Conservation (phyloP, 2,329 filamentous ascomycete genomes). For the Leptographium wingfieldii region DNA sequence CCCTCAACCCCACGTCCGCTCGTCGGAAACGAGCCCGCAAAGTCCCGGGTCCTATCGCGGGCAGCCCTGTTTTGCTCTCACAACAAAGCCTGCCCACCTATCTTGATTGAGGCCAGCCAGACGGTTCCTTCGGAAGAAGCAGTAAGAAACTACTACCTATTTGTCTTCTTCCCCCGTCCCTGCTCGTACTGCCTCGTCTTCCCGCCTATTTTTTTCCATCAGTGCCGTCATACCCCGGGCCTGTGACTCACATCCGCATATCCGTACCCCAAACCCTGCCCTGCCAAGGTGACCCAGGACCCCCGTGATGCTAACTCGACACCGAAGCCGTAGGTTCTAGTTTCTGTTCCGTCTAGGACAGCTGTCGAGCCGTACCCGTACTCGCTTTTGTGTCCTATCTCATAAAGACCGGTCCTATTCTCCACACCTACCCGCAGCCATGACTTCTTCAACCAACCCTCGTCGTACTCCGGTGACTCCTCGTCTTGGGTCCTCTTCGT, state of each 20-base stretch:
- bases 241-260: constrained; percentile 2
- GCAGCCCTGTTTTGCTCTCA: not conserved
- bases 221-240: not conserved
- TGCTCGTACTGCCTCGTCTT: not conserved
- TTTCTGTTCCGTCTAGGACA: constrained; percentile 11
- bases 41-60: not conserved
- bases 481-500: constrained; percentile 26
- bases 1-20: not conserved
- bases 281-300: not conserved
- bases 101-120: not conserved
- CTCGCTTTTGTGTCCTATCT: not conserved
- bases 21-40: not conserved
- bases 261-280: not conserved
- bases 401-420: not conserved
- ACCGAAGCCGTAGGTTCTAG: not conserved
- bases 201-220: not conserved
- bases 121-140: not conserved
- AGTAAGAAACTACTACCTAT: not conserved
- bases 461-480: constrained; percentile 31
- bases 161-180: not conserved
- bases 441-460: constrained; percentile 21
- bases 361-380: constrained; percentile 4
- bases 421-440: constrained; percentile 2
- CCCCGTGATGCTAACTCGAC: not conserved
- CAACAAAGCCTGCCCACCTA: no score